Conservation (phyloP, 108 stramenopile species). For the Pseudonitzschia pungens region DNA sequence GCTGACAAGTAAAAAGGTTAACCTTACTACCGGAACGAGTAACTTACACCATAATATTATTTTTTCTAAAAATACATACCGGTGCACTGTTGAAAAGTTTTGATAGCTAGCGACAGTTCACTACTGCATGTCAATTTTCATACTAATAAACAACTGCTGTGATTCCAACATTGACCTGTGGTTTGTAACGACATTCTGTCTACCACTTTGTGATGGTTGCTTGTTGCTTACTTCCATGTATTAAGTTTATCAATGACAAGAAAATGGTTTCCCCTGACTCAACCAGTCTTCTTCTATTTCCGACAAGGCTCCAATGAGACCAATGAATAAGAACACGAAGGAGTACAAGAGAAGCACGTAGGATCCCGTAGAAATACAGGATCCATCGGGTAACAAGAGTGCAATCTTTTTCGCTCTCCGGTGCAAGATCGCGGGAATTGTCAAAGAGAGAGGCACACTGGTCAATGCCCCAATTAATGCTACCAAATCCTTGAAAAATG, state of each 20-base stretch:
- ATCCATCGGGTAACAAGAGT: slow-evolving; percentile 21
- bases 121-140: no score
- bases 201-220: background rate
- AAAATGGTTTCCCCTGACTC: slow-evolving; percentile 47
- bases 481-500: slow-evolving; percentile 80
- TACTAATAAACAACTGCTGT: no score
- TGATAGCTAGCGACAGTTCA: no score
- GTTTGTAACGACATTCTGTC: no score
- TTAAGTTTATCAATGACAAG: slow-evolving; percentile 22
- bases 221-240: background rate
- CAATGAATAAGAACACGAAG: slow-evolving; percentile 46
- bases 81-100: no score
- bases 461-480: slow-evolving; percentile 75
- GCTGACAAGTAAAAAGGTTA: no score
- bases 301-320: slow-evolving; percentile 52
- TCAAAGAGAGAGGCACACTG: slow-evolving; percentile 60
- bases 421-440: slow-evolving; percentile 65
- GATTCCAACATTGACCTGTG: no score
- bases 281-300: slow-evolving; percentile 60
- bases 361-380: slow-evolving; percentile 16
- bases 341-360: slow-evolving; percentile 46
- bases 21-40: no score
- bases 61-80: no score
- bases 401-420: slow-evolving; percentile 38
- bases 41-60: no score